Conservation (phyloP, 768 basidiomycete genomes). For the Scleroderma citrinum region DNA sequence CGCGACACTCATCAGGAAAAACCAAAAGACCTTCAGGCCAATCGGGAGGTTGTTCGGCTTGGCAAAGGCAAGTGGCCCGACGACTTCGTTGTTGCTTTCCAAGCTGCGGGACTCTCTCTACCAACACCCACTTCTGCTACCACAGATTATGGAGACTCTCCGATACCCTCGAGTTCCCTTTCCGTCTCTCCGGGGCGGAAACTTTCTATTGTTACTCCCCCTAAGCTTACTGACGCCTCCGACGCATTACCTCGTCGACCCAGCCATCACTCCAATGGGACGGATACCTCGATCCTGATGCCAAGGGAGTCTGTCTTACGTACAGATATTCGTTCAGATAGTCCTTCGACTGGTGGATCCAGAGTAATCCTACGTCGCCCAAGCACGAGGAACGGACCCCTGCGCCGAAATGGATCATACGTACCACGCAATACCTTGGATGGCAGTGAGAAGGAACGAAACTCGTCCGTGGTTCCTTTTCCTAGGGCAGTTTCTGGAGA, state of each 20-base stretch:
- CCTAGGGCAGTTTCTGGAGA: conserved; percentile 57
- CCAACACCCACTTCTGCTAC: conserved; percentile 23
- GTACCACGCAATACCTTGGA: conserved; percentile 35
- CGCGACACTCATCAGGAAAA: conserved; percentile 25
- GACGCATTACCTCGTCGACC: conserved; percentile 49
- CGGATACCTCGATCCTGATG: conserved; percentile 31
- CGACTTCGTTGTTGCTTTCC: conserved; percentile 65
- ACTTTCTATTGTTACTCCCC: conserved; percentile 44
- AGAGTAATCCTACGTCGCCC: conserved; percentile 51
- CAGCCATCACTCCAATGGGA: conserved; percentile 42
- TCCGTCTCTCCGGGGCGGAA: conserved; percentile 48
- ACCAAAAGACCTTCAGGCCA: conserved; percentile 16
- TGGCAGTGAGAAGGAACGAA: conserved; percentile 28
- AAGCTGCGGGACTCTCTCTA: conserved; percentile 22
- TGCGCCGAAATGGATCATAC: conserved; percentile 42
- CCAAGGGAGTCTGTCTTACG: conserved; percentile 44
- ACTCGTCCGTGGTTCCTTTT: conserved; percentile 53
- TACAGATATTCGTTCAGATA: conserved; percentile 58
- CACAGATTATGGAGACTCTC: conserved; percentile 17
- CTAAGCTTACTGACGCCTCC: conserved; percentile 40
- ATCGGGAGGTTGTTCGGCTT: conserved; percentile 42
- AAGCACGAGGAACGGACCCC: conserved; percentile 46
- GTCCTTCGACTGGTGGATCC: conserved; percentile 30
- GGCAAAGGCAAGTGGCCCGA: conserved; percentile 82
- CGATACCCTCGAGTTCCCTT: conserved; percentile 28